Evolutionary conservation across 2,329 filamentous ascomycete species (phyloP).

Genomic region (Aspergillus chevalieri): DNA sequence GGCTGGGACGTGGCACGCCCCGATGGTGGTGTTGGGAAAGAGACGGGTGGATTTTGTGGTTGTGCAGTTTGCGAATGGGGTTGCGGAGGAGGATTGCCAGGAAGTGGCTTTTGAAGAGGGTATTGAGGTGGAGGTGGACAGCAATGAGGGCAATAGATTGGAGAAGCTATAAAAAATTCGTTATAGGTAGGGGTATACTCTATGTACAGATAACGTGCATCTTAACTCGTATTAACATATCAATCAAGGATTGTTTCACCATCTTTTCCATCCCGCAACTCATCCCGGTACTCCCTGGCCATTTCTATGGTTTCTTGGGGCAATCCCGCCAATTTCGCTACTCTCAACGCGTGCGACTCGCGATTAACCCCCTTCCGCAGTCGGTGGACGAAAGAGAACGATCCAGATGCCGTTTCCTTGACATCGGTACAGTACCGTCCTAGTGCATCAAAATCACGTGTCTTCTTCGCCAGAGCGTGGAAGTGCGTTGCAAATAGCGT

Average conservation of each 20-base stretch:
- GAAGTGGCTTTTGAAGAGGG: slow-evolving; percentile 54
- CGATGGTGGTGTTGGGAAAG: slow-evolving; percentile 79
- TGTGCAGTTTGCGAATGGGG: slow-evolving; percentile 79
- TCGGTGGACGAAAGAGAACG: slow-evolving; percentile 80
- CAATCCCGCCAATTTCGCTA: slow-evolving; percentile 79
- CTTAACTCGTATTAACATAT: not conserved
- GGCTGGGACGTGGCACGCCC: slow-evolving; percentile 90
- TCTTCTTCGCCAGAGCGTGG: slow-evolving; percentile 75
- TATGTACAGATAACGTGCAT: not conserved
- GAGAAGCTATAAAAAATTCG: not conserved
- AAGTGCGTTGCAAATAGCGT: slow-evolving; percentile 95
- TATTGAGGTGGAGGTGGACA: slow-evolving; percentile 21
- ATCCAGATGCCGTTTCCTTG: slow-evolving; percentile 61
- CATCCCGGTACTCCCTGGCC: slow-evolving; percentile 54
- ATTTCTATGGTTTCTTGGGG: slow-evolving; percentile 65
- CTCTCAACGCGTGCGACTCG: slow-evolving; percentile 85
- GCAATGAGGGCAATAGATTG: not conserved
- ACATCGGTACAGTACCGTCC: slow-evolving; percentile 87
- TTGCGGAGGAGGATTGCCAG: slow-evolving; percentile 80
- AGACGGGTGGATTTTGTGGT: slow-evolving; percentile 77
- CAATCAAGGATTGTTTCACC: not conserved
- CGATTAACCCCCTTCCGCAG: slow-evolving; percentile 76
- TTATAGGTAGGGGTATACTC: slow-evolving; percentile 7
- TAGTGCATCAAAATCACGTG: slow-evolving; percentile 52
- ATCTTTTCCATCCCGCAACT: slow-evolving; percentile 10